A percentile compares a stretch with the other conserved stretches of the same genome.
Evolutionary conservation across 2,329 filamentous ascomycete species (phyloP).

Genomic region (Xylaria polymorpha): DNA sequence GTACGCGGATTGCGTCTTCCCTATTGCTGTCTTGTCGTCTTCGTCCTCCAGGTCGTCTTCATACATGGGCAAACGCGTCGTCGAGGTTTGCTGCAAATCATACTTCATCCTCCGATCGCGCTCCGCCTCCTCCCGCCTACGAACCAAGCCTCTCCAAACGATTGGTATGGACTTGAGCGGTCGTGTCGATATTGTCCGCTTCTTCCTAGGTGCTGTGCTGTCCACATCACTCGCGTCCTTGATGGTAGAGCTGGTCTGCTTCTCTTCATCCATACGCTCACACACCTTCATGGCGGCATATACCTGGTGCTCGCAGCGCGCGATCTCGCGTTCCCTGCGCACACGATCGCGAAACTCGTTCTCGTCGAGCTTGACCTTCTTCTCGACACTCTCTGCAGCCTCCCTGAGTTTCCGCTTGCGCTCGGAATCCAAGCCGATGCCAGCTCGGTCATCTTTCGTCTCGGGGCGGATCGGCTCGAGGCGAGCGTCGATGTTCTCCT

Average conservation of each 20-base stretch:
- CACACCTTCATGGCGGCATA: conserved; percentile 84
- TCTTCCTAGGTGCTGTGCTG: conserved; percentile 43
- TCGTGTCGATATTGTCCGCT: conserved; percentile 56
- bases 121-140: conserved; percentile 75
- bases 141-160: conserved; percentile 81
- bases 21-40: conserved; percentile 77
- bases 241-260: conserved; percentile 30
- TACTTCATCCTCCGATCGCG: conserved; percentile 72
- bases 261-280: conserved; percentile 77
- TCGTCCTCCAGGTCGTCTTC: conserved; percentile 76
- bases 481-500: conserved; percentile 53
- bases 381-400: conserved; percentile 67
- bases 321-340: conserved; percentile 75
- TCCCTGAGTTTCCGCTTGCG: conserved; percentile 81
- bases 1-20: conserved; percentile 65
- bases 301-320: conserved; percentile 74
- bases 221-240: conserved; percentile 37
- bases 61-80: conserved; percentile 71
- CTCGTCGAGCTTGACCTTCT: conserved; percentile 72
- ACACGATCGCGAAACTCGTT: conserved; percentile 79
- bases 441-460: conserved; percentile 82
- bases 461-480: conserved; percentile 79
- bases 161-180: conserved; percentile 77
- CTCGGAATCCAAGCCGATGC: conserved; percentile 86
- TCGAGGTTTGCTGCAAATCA: conserved; percentile 73